A percentile compares a stretch with the other conserved stretches of the same genome.
Evolutionary conservation across 495 filamentous ascomycete genomes (phyloP).

Genomic region (Tuber microsphaerosporum): DNA sequence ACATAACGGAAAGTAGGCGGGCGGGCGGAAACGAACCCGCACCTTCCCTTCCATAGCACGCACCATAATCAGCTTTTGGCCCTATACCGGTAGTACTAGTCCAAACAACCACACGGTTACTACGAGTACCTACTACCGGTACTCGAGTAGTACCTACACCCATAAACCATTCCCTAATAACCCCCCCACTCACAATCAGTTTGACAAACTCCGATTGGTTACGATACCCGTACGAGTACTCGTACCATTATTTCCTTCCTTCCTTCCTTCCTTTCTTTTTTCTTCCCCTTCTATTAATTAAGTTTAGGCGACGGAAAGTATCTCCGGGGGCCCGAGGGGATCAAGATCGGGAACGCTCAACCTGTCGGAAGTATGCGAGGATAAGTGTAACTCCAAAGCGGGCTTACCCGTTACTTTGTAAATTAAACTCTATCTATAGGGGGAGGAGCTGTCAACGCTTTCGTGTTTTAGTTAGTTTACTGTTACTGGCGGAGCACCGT

Average conservation of each 20-base stretch:
- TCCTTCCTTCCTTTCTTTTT: background rate
- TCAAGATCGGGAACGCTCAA: background rate
- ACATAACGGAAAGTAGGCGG: background rate
- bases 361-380: background rate
- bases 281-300: background rate
- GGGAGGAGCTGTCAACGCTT: background rate
- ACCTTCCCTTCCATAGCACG: background rate
- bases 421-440: too few relatives aligned
- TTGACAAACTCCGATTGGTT: background rate
- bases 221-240: too few relatives aligned
- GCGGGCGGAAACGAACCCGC: background rate
- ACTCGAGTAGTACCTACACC: too few relatives aligned
- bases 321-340: background rate
- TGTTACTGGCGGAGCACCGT: background rate
- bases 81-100: too few relatives aligned
- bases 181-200: background rate
- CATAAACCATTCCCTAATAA: too few relatives aligned
- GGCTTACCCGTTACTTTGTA: background rate
- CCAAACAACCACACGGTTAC: too few relatives aligned
- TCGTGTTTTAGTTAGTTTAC: background rate
- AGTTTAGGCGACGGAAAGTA: background rate
- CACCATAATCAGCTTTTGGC: too few relatives aligned
- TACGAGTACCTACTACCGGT: too few relatives aligned
- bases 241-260: background rate
- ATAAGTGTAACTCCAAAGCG: background rate